Conservation (phyloP, 2,329 filamentous ascomycete genomes). For the Boeremia lycopersici region DNA sequence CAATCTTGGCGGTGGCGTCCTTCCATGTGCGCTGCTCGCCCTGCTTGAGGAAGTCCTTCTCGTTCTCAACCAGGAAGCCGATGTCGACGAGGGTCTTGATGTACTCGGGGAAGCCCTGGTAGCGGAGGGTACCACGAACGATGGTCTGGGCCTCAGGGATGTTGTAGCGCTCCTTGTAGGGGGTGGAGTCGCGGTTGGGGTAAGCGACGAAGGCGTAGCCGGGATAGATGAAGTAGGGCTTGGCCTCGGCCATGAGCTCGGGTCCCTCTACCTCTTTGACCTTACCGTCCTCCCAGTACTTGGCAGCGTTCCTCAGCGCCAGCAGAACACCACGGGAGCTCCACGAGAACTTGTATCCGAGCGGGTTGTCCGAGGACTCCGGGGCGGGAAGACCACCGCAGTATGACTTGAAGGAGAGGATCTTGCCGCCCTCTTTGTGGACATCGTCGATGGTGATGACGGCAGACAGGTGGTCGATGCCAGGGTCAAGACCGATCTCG, state of each 20-base stretch:
- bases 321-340: constrained; percentile 82
- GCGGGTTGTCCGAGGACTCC: constrained; percentile 82
- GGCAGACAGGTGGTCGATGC: constrained; percentile 78
- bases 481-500: constrained; percentile 69
- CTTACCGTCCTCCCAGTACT: constrained; percentile 80
- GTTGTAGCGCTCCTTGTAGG: constrained; percentile 85
- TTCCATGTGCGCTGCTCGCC: constrained; percentile 74
- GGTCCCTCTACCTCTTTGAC: constrained; percentile 61
- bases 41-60: constrained; percentile 66
- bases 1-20: constrained; percentile 78
- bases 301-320: constrained; percentile 84
- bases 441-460: constrained; percentile 87
- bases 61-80: constrained; percentile 80
- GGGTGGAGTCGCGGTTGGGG: constrained; percentile 87
- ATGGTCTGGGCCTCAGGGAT: constrained; percentile 92
- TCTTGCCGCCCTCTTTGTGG: constrained; percentile 86
- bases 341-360: constrained; percentile 90
- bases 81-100: constrained; percentile 86
- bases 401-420: constrained; percentile 80
- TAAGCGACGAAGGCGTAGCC: constrained; percentile 91
- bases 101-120: constrained; percentile 89
- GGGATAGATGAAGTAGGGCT: constrained; percentile 89
- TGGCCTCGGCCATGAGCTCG: constrained; percentile 84
- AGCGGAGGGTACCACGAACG: constrained; percentile 82
- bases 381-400: constrained; percentile 62